phyloP scores from a whole-genome alignment of 1,139 yeast genomes.

The Eremothecium sinecaudum region DNA sequence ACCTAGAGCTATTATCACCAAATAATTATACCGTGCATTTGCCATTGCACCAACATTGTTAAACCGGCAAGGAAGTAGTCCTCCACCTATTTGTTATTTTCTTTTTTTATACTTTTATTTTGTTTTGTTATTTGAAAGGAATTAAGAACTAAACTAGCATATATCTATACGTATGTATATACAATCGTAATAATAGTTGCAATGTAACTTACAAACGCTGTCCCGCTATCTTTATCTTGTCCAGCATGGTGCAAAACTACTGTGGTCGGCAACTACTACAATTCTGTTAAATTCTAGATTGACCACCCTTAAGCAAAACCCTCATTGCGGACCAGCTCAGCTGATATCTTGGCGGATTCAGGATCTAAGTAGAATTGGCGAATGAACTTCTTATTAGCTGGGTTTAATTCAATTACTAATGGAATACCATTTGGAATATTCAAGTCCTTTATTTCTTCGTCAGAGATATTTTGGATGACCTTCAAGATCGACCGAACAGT shows the following conservation, averaged over 20 bases:
- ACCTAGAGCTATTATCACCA: too few species aligned
- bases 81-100: constrained; percentile 1
- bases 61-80: too few species aligned
- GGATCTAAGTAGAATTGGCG: constrained; percentile 54
- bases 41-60: too few species aligned
- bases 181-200: too few species aligned
- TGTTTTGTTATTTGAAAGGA: neutral
- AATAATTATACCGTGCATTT: too few species aligned
- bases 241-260: too few species aligned
- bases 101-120: neutral
- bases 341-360: constrained; percentile 56
- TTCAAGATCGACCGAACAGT: constrained; percentile 62
- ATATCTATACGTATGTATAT: too few species aligned
- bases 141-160: neutral
- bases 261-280: too few species aligned
- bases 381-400: constrained; percentile 37
- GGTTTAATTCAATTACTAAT: constrained; percentile 43
- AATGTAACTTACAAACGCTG: too few species aligned
- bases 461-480: constrained; percentile 46
- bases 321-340: constrained; percentile 54
- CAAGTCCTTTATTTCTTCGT: constrained; percentile 53
- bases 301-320: constrained; percentile 37
- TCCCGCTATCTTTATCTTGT: too few species aligned
- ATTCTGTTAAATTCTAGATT: too few species aligned
- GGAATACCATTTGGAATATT: constrained; percentile 79